Conservation (phyloP, 495 filamentous ascomycete genomes). For the Amniculicola lignicola region DNA sequence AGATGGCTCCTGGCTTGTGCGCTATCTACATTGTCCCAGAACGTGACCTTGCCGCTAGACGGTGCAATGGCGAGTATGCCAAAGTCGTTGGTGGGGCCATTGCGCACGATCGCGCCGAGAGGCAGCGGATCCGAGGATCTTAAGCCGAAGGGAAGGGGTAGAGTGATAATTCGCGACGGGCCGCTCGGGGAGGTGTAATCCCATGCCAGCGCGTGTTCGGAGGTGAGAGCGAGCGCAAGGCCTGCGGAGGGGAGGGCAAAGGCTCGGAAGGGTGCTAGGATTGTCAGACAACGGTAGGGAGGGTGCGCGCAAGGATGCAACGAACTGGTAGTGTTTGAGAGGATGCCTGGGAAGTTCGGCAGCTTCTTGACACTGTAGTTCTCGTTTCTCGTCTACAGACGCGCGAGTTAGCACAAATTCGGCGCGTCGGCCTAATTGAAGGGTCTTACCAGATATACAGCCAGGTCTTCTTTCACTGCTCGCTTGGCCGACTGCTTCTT, state of each 20-base stretch:
- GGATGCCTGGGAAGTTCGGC: constrained; percentile 70
- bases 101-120: constrained; percentile 73
- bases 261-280: constrained; percentile 31
- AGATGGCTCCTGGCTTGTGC: constrained; percentile 72
- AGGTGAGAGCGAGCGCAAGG: constrained; percentile 76
- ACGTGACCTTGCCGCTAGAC: constrained; percentile 75
- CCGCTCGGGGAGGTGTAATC: constrained; percentile 61
- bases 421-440: background rate
- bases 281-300: constrained; percentile 11
- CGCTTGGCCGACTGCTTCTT: constrained; percentile 35
- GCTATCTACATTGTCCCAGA: constrained; percentile 90
- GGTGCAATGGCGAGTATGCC: constrained; percentile 83
- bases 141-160: constrained; percentile 71
- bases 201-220: constrained; percentile 81
- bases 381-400: constrained; percentile 71
- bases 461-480: constrained; percentile 37
- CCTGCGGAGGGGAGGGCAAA: constrained; percentile 25
- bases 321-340: constrained; percentile 40
- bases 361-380: constrained; percentile 84
- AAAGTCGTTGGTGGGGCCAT: constrained; percentile 68
- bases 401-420: constrained; percentile 3
- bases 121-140: constrained; percentile 66
- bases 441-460: constrained; percentile 33
- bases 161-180: constrained; percentile 57
- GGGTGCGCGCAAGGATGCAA: constrained; percentile 28